Evolutionary conservation across 2,329 filamentous ascomycete genomes (phyloP).

Genomic region (Paracamarosporium sp.): DNA sequence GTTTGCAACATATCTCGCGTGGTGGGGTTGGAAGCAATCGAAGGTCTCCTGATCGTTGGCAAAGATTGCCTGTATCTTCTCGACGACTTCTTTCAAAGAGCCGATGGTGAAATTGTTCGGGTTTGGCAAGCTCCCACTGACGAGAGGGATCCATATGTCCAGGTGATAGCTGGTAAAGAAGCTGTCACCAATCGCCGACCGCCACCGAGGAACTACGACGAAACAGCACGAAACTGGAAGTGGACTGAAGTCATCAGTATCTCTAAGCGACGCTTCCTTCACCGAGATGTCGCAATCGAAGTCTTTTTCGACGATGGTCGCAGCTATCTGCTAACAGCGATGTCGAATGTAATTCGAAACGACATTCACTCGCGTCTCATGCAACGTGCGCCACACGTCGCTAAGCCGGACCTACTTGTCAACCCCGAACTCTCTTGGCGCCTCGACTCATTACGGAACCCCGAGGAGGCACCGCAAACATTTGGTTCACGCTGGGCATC

Average conservation of each 20-base stretch:
- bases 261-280: constrained; percentile 92
- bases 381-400: constrained; percentile 80
- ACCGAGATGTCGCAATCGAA: constrained; percentile 95
- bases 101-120: constrained; percentile 95
- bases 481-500: constrained; percentile 90
- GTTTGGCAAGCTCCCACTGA: constrained; percentile 92
- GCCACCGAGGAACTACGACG: constrained; percentile 49
- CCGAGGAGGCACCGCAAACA: constrained; percentile 67
- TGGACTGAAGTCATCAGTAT: constrained; percentile 96
- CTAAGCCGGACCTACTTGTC: constrained; percentile 70
- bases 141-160: constrained; percentile 92
- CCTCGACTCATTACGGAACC: constrained; percentile 79
- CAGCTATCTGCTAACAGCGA: constrained; percentile 89
- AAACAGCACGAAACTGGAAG: constrained; percentile 89
- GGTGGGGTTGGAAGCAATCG: constrained; percentile 89
- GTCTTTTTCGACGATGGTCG: constrained; percentile 96
- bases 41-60: constrained; percentile 90
- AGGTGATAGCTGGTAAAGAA: constrained; percentile 86
- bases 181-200: constrained; percentile 57
- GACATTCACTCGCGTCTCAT: constrained; percentile 80
- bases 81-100: constrained; percentile 94
- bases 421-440: constrained; percentile 92
- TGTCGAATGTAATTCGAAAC: constrained; percentile 75
- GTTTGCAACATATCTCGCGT: constrained; percentile 97
- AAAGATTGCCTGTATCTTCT: constrained; percentile 93